phyloP scores from a whole-genome alignment of 129 eudicot genomes.

The Scalesia atractyloides region DNA sequence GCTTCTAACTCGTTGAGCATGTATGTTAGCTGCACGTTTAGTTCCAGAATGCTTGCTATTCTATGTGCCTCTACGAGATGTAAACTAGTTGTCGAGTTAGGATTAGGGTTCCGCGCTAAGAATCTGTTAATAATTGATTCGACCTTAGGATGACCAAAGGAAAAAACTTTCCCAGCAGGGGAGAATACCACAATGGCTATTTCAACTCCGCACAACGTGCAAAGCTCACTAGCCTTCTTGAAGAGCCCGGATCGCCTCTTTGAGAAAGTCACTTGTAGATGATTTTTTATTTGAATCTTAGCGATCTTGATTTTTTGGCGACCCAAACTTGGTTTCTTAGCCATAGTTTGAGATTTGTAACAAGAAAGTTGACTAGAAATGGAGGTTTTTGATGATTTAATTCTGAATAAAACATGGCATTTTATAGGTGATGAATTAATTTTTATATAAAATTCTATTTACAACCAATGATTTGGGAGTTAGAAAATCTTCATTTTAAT shows the following conservation, averaged over 20 bases:
- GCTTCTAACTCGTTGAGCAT: conserved; percentile 49
- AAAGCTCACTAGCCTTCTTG: conserved; percentile 71
- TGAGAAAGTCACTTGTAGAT: conserved; percentile 64
- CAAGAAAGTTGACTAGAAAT: conserved; percentile 17
- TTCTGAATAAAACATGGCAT: conserved; percentile 14
- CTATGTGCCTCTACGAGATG: conserved; percentile 49
- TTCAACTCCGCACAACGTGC: conserved; percentile 67
- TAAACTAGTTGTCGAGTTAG: conserved; percentile 22
- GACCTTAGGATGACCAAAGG: conserved; percentile 68
- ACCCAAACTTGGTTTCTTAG: conserved; percentile 56
- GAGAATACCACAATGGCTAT: conserved; percentile 67
- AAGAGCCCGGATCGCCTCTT: conserved; percentile 66
- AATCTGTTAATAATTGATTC: conserved; percentile 51
- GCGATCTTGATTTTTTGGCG: conserved; percentile 60
- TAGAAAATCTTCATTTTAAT: conserved; percentile 34
- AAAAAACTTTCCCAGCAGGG: conserved; percentile 58
- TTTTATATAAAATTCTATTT: neutral
- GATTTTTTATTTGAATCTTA: conserved; percentile 50
- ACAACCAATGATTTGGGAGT: conserved; percentile 33
- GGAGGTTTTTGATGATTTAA: conserved; percentile 20
- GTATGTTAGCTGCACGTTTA: conserved; percentile 47
- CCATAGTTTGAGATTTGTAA: conserved; percentile 31
- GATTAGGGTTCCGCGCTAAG: conserved; percentile 34
- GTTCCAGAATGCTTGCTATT: conserved; percentile 42
- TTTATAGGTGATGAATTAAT: conserved; percentile 28